Evolutionary conservation across 2,329 filamentous ascomycete species (phyloP), one percentile per base, ranked within the genome.

Genomic region (Drechslerella stenobrocha): DNA sequence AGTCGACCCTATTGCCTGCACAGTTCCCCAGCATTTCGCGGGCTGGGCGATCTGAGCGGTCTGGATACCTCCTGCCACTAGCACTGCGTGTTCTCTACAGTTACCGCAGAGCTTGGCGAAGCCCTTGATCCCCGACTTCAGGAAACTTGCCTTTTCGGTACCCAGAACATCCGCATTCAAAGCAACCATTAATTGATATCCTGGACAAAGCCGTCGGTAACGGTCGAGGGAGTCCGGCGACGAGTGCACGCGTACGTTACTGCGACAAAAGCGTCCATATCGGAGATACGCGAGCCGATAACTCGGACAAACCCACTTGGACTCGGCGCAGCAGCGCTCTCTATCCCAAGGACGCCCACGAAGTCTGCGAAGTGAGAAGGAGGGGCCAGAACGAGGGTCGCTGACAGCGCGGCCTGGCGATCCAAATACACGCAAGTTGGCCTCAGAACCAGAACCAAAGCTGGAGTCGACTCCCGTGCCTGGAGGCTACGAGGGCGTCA

Each of bases 381-480:
- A 58, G 34, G n/a, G 53, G 23, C 15, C n/a, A 42, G 45, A 45
- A 20, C 40, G 63, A 67, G 63, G 63, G 52, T 60, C 55, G 55
- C 63, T 51, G 22, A 47, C 52, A 51, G 15, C 40, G 63, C 63
- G 45, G 55, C 63, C 63, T 67, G 55, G 30, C 46, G 47, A 44
- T 20, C 20, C 44, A 13, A 51, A 60, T 51, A 67, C 9, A 37
- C 22, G 23, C 63, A 67, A 67, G 23, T 67, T 67, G 63, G 63
- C 60, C 55, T 40, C 50, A 47, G 55, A 67, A 60, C 32, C 50
- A 59, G 63, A 55, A 28, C 34, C 51, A 28, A 67, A 67, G 44
- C 63, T 67, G 63, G 63, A 67, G 55, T 67, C 63, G 51, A 60
- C n/a, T n/a, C n/a, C n/a, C n/a, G n/a, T 67, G 60, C 26, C 63